A percentile compares a stretch with the other conserved stretches of the same genome.
Conservation (phyloP, 2,329 filamentous ascomycete genomes). For the Monosporascus sp. region DNA sequence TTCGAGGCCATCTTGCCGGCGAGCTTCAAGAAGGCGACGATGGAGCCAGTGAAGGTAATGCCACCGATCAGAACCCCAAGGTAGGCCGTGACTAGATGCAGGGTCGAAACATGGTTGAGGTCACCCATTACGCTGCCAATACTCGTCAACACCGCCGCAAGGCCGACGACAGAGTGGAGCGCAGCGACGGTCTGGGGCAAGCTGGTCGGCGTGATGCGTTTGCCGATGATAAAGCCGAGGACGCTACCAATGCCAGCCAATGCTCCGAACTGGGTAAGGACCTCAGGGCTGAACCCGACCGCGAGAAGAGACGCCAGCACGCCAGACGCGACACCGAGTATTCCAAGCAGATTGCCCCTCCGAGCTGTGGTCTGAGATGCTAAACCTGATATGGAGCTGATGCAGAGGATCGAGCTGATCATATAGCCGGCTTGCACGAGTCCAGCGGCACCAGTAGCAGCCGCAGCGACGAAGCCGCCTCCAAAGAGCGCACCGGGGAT, state of each 20-base stretch:
- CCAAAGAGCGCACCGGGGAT: slow-evolving; percentile 73
- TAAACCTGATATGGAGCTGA: slow-evolving; percentile 75
- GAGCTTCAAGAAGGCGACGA: slow-evolving; percentile 85
- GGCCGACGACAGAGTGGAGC: slow-evolving; percentile 82
- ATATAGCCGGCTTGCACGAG: slow-evolving; percentile 85
- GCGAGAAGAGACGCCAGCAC: slow-evolving; percentile 78
- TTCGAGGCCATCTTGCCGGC: slow-evolving; percentile 76
- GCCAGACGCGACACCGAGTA: slow-evolving; percentile 77
- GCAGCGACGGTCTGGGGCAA: slow-evolving; percentile 87
- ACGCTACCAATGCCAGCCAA: slow-evolving; percentile 69
- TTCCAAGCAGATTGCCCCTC: slow-evolving; percentile 80
- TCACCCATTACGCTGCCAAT: slow-evolving; percentile 80
- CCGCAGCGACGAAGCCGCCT: slow-evolving; percentile 74
- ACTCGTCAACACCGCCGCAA: slow-evolving; percentile 83
- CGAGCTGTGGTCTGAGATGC: slow-evolving; percentile 79
- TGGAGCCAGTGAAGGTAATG: slow-evolving; percentile 85
- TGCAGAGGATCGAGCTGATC: slow-evolving; percentile 78
- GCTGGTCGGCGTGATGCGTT: slow-evolving; percentile 81
- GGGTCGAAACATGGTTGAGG: slow-evolving; percentile 63
- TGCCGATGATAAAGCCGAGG: slow-evolving; percentile 67
- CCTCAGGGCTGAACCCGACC: slow-evolving; percentile 73
- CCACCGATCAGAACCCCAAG: slow-evolving; percentile 82
- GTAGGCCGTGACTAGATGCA: slow-evolving; percentile 83
- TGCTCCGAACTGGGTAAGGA: slow-evolving; percentile 72
- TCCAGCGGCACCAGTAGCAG: slow-evolving; percentile 75